Evolutionary conservation across 768 basidiomycete genomes (phyloP).

Genomic region (Pulveroboletus ravenelii): DNA sequence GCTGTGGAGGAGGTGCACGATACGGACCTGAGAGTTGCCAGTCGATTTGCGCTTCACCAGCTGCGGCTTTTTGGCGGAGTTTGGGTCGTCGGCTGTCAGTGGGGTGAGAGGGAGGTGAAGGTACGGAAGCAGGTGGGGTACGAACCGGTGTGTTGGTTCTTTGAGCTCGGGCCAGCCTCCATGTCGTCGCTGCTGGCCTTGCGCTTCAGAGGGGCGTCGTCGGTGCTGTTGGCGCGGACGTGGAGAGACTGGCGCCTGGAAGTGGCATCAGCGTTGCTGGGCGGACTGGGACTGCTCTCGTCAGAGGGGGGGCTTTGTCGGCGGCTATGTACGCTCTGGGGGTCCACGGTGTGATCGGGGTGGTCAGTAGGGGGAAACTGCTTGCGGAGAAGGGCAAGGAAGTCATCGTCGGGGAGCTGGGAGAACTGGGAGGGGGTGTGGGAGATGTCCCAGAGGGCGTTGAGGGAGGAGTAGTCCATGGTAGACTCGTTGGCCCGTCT

Average conservation of each 20-base stretch:
- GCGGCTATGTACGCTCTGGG: constrained; percentile 45
- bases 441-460: constrained; percentile 65
- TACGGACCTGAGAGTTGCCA: constrained; percentile 33
- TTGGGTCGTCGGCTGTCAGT: constrained; percentile 21
- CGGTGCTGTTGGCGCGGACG: constrained; percentile 32
- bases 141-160: constrained; percentile 59
- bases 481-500: constrained; percentile 7
- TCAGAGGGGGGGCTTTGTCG: constrained; percentile 54
- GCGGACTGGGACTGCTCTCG: constrained; percentile 77
- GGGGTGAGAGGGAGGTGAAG: background rate
- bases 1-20: background rate
- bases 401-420: constrained; percentile 69
- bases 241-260: constrained; percentile 21
- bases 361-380: constrained; percentile 48
- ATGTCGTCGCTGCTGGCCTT: constrained; percentile 68
- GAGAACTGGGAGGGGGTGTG: constrained; percentile 52
- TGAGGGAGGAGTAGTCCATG: constrained; percentile 37
- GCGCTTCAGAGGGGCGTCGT: constrained; percentile 60
- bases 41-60: constrained; percentile 38
- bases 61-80: constrained; percentile 23
- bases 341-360: constrained; percentile 47
- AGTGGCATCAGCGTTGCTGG: constrained; percentile 36
- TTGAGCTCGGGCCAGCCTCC: constrained; percentile 61
- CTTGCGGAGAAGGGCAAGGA: constrained; percentile 71
- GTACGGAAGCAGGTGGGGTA: background rate